A percentile compares a stretch with the other conserved stretches of the same genome.
Evolutionary conservation across 345 rosid species (phyloP).

Genomic region (Streptanthus diversifolius): DNA sequence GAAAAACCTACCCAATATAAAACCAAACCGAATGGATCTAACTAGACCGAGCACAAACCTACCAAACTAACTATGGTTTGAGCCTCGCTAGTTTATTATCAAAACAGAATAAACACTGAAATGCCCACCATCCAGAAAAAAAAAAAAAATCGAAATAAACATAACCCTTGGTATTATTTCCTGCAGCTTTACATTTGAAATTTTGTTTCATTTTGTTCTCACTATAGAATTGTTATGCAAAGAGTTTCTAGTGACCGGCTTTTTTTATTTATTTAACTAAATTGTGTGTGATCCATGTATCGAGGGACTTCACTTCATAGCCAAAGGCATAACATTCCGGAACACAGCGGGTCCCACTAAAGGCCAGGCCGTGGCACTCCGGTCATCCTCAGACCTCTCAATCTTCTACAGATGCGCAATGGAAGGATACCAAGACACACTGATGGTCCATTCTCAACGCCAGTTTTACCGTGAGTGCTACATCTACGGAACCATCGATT

Average conservation of each 20-base stretch:
- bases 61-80: too few relatives aligned
- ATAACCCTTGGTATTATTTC: neutral
- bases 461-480: constrained; percentile 81
- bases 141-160: too few relatives aligned
- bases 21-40: too few relatives aligned
- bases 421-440: constrained; percentile 84
- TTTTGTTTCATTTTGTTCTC: neutral
- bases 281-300: constrained; percentile 44
- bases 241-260: too few relatives aligned
- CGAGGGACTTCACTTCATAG: constrained; percentile 55
- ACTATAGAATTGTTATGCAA: too few relatives aligned
- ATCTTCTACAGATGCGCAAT: constrained; percentile 73
- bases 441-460: constrained; percentile 74
- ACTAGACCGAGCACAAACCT: too few relatives aligned
- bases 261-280: neutral
- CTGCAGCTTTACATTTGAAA: neutral
- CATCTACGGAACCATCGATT: constrained; percentile 83
- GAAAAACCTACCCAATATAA: too few relatives aligned
- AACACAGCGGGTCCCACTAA: constrained; percentile 35
- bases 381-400: constrained; percentile 82
- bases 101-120: too few relatives aligned
- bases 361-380: constrained; percentile 82
- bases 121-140: too few relatives aligned
- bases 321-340: constrained; percentile 31
- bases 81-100: too few relatives aligned